These are phyloP conservation scores for Panicum miliaceum DNA, from an alignment of 176 grass and related monocot species.

Conservation along the genomic window DNA sequence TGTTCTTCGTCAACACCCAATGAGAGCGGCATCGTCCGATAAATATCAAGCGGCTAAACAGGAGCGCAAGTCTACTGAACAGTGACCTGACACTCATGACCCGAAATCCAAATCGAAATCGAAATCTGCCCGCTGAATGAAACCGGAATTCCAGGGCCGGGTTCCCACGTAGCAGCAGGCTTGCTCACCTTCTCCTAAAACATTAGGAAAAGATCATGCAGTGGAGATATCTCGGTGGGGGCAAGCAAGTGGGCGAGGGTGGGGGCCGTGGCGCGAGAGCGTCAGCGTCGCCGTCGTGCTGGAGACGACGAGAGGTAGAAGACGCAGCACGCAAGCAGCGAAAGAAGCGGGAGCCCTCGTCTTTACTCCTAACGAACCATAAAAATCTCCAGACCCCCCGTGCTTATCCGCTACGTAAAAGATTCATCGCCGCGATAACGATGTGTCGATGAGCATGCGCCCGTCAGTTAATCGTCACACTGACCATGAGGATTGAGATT, in stretches of 20 bases:
- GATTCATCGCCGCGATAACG: neutral
- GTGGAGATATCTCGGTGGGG: neutral
- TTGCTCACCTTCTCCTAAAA: neutral
- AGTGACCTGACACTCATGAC: neutral
- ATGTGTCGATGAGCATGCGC: neutral
- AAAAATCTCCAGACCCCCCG: slow-evolving; percentile 8
- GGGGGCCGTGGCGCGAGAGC: neutral
- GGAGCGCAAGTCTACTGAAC: neutral
- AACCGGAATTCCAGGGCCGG: neutral
- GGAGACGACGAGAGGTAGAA: neutral
- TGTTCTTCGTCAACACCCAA: slow-evolving; percentile 29
- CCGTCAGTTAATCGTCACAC: neutral
- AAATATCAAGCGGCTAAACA: neutral
- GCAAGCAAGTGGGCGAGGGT: slow-evolving; percentile 39
- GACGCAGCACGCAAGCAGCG: neutral
- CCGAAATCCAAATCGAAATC: slow-evolving; percentile 16
- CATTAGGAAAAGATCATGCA: neutral
- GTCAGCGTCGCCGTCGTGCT: slow-evolving; percentile 30
- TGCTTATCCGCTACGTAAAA: slow-evolving; percentile 49
- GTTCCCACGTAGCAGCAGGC: neutral
- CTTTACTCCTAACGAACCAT: slow-evolving; percentile 17
- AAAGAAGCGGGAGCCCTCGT: slow-evolving; percentile 4
- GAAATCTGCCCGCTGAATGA: neutral
- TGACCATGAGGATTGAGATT: neutral
- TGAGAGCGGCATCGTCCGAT: neutral